Base-by-base conservation (phyloP, 768 basidiomycete genomes). In the Leucocoprinus leucothites region DNA sequence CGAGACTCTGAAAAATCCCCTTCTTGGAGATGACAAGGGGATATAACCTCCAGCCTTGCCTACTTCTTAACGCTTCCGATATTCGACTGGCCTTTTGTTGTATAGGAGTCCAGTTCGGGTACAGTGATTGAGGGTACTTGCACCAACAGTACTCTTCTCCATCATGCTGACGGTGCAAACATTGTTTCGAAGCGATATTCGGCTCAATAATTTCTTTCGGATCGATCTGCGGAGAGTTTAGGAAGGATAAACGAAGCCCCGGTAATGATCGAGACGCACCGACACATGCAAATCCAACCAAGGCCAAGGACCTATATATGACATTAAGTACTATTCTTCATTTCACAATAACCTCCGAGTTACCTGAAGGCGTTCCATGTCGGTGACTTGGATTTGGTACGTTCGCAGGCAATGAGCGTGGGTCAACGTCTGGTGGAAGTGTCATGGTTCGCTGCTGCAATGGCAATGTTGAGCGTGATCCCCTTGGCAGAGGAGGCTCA, bases 41-140 rank as follows among this genome's bases (percentile, higher is more conserved):
- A 51, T 76, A 60, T 28, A 74, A 64, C 2, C 47, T 62, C 22
- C 68, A 70, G 6, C 59, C 58, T 8, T 25, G 24, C 3, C 47
- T 38, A 19, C 70, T 61, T 3, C 51, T 35, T 22, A 71, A 68
- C 2, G 69, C 72, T 18, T 62, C 63, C 13, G 60, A 53, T 36
- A 74, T 73, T 44, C 67, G 63, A 42, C 71, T 72, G 41, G 66
- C 63, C 26, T 58, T 56, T 14, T 71, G 64, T 55, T 80, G 79
- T 16, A 57, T 61, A 3, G 59, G 55, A 1, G 77, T 79, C 81
- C 81, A 80, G 53, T 80, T 82, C 22, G 75, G 77, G 53, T 78
- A 82, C 26, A 64, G 63, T 0, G 71, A 70, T 43, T 72, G 69
- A 11, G 72, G 72, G 46, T 72, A 74, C 0, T 60, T 64, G 47